Base-by-base conservation (phyloP, 768 basidiomycete genomes). In the Trametes cinnabarina region DNA sequence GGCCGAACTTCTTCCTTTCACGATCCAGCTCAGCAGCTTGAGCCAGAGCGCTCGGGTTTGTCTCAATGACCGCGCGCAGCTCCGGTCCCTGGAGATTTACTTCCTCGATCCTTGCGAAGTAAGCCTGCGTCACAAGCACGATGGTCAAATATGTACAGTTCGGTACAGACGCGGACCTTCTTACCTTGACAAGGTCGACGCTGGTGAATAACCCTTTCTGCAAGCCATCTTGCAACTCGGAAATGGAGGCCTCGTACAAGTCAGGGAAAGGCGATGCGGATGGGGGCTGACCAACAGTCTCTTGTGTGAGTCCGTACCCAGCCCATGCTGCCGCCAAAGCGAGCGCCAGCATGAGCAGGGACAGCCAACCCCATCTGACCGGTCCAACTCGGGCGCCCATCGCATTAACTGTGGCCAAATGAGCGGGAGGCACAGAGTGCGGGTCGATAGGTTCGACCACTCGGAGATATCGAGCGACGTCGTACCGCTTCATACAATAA, bases 81-180 rank as follows among this genome's bases (percentile, higher is more conserved):
- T 69, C 70, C 14, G 84, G 79, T 2, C 85, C 84, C 53, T 81
- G 72, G 14, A 78, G 64, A 63, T 88, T 87, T 9, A 88, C 86
- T 63, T 88, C 82, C 4, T 86, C 82, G 30, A 87, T 86, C 3
- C 86, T 76, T 14, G 80, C 79, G 60, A 87, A 74, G 65, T 87
- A 87, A 3, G 84, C 83, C 86, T 87, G 35, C n/a, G 17, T n/a
- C 19, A 32, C 14, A 49, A 9, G 17, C 3, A 23, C n/a, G 12
- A 17, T 11, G 8, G 50, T 34, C 17, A 28, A 12, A n/a, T n/a
- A 6, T 28, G 35, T 14, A n/a, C 47, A 28, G 4, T 12, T 28
- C 10, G 14, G 25, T 25, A n/a, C 26, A 17, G 25, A 2, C 14
- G 47, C 17, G 32, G 17, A 19, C 20, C 8, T 19, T 20, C 68